Evolutionary conservation across 2,329 filamentous ascomycete species (phyloP), one percentile per base, ranked within the genome.

Genomic region (Zarea fungicola): DNA sequence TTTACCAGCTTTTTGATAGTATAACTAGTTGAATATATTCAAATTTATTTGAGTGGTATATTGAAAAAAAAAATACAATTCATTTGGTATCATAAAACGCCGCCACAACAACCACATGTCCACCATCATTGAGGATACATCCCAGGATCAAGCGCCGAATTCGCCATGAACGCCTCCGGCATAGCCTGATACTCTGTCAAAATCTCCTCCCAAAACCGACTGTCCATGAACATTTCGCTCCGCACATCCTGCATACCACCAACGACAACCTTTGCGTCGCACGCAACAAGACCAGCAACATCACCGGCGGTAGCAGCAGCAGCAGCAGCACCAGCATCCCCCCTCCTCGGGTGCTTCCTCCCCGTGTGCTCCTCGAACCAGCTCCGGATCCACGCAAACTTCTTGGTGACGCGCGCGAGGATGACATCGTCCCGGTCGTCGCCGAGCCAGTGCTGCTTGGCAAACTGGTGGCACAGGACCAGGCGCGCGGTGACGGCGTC

Each of bases 141-240:
- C 5, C n/a, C 31, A 5, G 35, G 43, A 9, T 18, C 43, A 21
- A 23, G 31, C 22, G 29, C 29, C 9, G 31, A 46, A 23, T 29
- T 37, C 9, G 11, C 21, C 32, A 39, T 39, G n/a, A 41, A 41
- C 2, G 28, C 21, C 22, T 26, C 21, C 1, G 43, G 43, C 16
- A 46, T 5, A n/a, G 21, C 34, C 7, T 46, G 32, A 19, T 36
- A 39, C 9, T 46, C 43, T 8, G 47, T 16, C 47, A 49, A 43
- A 25, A 49, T 43, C 8, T 49, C 47, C 26, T 49, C 47, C 47
- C 47, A 49, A 29, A 42, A 37, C 10, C 32, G 31, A 16, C 32
- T 42, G 29, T 49, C 47, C 32, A 49, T 28, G 11, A 49, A 39
- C 4, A 42, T 39, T 10, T 23, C 26, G 9, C 29, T 35, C 14